phyloP scores from a whole-genome alignment of 805 yeast genomes.

The Sugiyamaella marilandica region DNA sequence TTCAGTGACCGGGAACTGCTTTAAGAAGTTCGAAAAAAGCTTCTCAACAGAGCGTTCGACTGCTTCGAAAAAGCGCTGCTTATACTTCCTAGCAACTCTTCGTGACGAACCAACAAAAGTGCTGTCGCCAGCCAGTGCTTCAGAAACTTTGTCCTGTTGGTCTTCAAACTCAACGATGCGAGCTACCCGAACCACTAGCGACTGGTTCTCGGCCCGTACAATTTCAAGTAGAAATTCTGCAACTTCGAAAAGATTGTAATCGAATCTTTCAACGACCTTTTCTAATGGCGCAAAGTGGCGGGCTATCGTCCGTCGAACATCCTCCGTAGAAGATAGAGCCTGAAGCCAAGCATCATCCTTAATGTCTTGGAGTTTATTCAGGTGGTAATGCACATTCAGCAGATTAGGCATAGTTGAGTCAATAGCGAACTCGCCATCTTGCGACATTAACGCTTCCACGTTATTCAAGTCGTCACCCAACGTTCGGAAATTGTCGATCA shows the following conservation, averaged over 20 bases:
- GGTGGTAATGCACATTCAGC: conserved; percentile 60
- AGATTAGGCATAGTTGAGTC: conserved; percentile 47
- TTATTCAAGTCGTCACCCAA: conserved; percentile 48
- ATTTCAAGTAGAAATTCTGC: conserved; percentile 68
- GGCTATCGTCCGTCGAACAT: conserved; percentile 60
- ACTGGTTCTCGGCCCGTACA: conserved; percentile 57
- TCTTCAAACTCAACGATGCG: conserved; percentile 80
- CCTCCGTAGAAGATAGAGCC: conserved; percentile 51
- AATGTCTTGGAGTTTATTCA: conserved; percentile 70
- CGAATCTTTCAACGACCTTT: conserved; percentile 54
- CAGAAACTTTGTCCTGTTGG: conserved; percentile 61
- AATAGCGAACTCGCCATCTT: conserved; percentile 43
- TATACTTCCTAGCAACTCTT: conserved; percentile 51
- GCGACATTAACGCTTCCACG: conserved; percentile 51
- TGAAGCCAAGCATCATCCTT: conserved; percentile 66
- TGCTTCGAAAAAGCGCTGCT: conserved; percentile 52
- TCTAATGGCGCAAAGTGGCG: conserved; percentile 51
- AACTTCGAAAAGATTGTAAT: conserved; percentile 55
- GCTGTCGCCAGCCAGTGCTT: not conserved
- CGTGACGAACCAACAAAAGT: conserved; percentile 6
- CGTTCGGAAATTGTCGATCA: conserved; percentile 57
- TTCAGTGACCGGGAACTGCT: conserved; percentile 44
- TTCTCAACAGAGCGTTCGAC: conserved; percentile 57
- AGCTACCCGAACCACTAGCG: conserved; percentile 64
- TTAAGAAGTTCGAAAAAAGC: conserved; percentile 62